phyloP scores from a whole-genome alignment of 352 stramenopile genomes.

The Pythium scleroteichum region DNA sequence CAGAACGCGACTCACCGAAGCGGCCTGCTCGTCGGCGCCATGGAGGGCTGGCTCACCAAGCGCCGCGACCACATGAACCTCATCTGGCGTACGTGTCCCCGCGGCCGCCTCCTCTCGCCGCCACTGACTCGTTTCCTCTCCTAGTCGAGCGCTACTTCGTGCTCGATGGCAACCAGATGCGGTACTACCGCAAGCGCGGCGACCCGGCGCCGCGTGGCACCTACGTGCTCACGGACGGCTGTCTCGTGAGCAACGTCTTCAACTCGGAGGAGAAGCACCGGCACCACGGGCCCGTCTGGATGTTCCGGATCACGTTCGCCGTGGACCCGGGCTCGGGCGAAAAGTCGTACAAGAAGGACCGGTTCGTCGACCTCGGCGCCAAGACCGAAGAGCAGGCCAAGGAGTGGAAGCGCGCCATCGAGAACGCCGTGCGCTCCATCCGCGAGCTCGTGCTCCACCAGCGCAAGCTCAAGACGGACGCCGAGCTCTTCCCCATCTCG shows the following conservation, averaged over 20 bases:
- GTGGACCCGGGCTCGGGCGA: conserved; percentile 55
- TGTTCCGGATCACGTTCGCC: conserved; percentile 89
- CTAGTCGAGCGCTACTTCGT: conserved; percentile 87
- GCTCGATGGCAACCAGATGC: conserved; percentile 82
- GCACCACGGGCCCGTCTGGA: conserved; percentile 85
- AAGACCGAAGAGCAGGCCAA: conserved; percentile 83
- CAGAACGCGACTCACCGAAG: too few species aligned
- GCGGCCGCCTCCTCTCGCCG: neutral
- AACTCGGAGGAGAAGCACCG: conserved; percentile 90
- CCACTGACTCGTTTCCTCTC: too few species aligned
- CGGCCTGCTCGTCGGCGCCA: conserved; percentile 23
- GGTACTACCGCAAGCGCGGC: conserved; percentile 86
- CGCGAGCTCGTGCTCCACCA: conserved; percentile 73
- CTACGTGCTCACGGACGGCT: conserved; percentile 84
- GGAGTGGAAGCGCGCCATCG: conserved; percentile 80
- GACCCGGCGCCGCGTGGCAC: conserved; percentile 80
- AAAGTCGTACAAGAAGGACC: conserved; percentile 89
- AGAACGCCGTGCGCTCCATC: conserved; percentile 78
- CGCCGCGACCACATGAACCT: conserved; percentile 90
- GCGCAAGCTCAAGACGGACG: conserved; percentile 74
- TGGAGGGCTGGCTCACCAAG: conserved; percentile 90
- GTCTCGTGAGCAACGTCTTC: conserved; percentile 75
- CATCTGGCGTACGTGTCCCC: conserved; percentile 74
- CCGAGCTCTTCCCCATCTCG: conserved; percentile 62
- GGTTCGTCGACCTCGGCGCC: conserved; percentile 82